Conservation (phyloP, 73 alveolate species). For the Blepharisma japonicum region DNA sequence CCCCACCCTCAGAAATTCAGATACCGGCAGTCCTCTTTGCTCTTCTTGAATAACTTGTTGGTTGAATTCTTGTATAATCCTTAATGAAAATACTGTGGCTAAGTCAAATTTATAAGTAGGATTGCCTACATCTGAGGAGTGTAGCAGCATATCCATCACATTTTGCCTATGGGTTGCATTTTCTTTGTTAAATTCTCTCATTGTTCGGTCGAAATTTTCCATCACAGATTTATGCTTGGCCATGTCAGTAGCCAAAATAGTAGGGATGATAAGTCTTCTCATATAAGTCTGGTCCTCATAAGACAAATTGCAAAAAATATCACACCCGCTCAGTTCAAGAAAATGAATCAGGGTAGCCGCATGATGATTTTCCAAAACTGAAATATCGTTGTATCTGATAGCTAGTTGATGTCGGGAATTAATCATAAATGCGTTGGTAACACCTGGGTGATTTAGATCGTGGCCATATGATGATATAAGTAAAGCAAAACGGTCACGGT, state of each 20-base stretch:
- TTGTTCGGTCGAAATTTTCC: slow-evolving; percentile 42
- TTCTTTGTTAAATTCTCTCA: slow-evolving; percentile 44
- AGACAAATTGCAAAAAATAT: slow-evolving; percentile 47
- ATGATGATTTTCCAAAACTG: slow-evolving; percentile 85
- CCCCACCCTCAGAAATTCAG: slow-evolving; percentile 30
- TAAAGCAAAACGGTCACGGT: slow-evolving; percentile 27
- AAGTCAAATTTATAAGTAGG: slow-evolving; percentile 58
- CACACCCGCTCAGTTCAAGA: slow-evolving; percentile 44
- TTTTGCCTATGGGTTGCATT: slow-evolving; percentile 39
- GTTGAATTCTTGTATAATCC: slow-evolving; percentile 55
- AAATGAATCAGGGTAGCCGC: slow-evolving; percentile 65
- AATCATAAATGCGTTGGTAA: slow-evolving; percentile 63
- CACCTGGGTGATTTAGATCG: slow-evolving; percentile 90
- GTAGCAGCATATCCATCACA: slow-evolving; percentile 65
- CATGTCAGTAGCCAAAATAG: slow-evolving; percentile 71
- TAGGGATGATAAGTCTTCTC: slow-evolving; percentile 58
- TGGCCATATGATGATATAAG: slow-evolving; percentile 63
- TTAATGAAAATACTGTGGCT: slow-evolving; percentile 52
- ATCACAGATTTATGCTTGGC: slow-evolving; percentile 55
- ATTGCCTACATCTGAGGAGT: slow-evolving; percentile 67
- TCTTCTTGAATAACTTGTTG: slow-evolving; percentile 37
- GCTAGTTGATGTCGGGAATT: slow-evolving; percentile 63
- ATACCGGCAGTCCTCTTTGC: slow-evolving; percentile 21
- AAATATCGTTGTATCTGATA: slow-evolving; percentile 66
- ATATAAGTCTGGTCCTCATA: slow-evolving; percentile 42